Conservation (phyloP, 495 filamentous ascomycete genomes). For the Parachaetomium inaequale region DNA sequence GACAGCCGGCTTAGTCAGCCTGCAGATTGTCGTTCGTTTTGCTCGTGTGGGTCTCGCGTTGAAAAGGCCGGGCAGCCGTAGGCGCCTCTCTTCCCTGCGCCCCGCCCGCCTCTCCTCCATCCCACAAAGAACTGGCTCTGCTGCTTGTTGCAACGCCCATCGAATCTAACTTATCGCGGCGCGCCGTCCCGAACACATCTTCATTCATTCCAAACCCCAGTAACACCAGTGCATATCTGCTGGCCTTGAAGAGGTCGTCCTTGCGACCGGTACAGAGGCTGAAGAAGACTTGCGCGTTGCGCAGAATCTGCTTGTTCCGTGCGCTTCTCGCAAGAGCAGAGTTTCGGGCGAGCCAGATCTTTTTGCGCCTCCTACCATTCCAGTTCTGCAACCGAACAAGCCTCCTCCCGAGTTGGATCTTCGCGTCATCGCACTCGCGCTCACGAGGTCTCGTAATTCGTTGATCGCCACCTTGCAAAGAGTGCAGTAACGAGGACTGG, state of each 20-base stretch:
- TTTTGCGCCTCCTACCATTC: not conserved
- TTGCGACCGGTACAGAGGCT: not conserved
- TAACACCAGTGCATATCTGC: slow-evolving; percentile 5
- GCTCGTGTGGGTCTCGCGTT: not conserved
- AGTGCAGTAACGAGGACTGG: slow-evolving; percentile 15
- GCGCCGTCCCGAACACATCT: not conserved
- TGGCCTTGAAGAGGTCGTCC: not conserved
- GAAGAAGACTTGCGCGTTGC: not conserved
- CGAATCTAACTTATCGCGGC: slow-evolving; percentile 3
- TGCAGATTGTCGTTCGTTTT: not conserved
- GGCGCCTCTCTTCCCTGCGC: not conserved
- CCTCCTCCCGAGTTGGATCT: slow-evolving; percentile 7
- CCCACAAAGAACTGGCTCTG: slow-evolving; percentile 3
- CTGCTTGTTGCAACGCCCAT: not conserved
- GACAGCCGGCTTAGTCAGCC: not conserved
- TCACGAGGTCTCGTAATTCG: slow-evolving; percentile 27
- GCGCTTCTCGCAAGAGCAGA: not conserved
- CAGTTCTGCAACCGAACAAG: slow-evolving; percentile 11
- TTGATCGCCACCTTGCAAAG: slow-evolving; percentile 16
- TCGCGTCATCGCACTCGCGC: slow-evolving; percentile 10
- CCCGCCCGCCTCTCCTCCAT: not conserved
- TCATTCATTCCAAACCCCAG: slow-evolving; percentile 5
- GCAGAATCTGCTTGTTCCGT: slow-evolving; percentile 6
- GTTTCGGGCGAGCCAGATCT: not conserved
- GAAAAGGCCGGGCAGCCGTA: not conserved